Evolutionary conservation across 2,329 filamentous ascomycete genomes (phyloP).

Genomic region (Annulohypoxylon truncatum): DNA sequence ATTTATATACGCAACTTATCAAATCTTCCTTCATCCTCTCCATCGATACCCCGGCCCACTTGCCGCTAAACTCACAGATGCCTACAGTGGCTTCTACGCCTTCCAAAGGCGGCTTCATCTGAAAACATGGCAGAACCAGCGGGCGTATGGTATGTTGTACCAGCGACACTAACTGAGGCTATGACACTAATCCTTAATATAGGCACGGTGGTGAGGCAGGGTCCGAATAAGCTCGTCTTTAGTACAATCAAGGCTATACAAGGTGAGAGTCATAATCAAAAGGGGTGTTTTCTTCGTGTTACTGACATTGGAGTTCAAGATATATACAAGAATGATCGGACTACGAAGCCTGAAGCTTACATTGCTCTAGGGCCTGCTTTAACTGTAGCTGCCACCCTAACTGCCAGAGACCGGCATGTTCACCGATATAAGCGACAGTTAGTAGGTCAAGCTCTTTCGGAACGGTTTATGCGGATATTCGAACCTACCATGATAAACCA

Average conservation of each 20-base stretch:
- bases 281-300: background rate
- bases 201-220: constrained; percentile 31
- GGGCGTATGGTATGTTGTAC: constrained; percentile 1
- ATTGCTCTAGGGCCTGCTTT: background rate
- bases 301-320: background rate
- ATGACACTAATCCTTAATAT: background rate
- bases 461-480: constrained; percentile 30
- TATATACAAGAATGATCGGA: background rate
- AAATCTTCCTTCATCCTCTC: background rate
- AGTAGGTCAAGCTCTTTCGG: constrained; percentile 18
- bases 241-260: constrained; percentile 27
- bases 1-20: background rate
- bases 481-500: constrained; percentile 31
- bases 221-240: constrained; percentile 38
- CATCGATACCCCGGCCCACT: constrained; percentile 6
- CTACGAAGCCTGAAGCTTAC: background rate
- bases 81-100: constrained; percentile 1
- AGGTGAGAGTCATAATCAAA: background rate
- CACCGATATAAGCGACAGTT: constrained; percentile 27
- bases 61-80: constrained; percentile 1
- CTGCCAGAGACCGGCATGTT: background rate
- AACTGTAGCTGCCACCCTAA: background rate
- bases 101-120: background rate
- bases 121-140: constrained; percentile 1
- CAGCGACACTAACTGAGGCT: background rate